Base-by-base conservation (phyloP, 164 flowering plant species). In the Liquidambar formosana region DNA sequence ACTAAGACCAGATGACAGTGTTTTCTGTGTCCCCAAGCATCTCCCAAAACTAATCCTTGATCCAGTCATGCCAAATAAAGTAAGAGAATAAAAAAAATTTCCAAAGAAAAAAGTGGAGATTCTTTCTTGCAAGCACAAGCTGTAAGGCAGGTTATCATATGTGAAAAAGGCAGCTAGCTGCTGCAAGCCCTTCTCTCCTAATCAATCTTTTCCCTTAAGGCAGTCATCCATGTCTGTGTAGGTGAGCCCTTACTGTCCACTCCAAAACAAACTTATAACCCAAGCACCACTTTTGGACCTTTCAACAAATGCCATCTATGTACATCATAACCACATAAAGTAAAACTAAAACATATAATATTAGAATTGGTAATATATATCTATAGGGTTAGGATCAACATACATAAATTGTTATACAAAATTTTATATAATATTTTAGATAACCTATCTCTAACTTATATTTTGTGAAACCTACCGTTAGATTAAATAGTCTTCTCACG, bases 231-330 rank as follows among this genome's bases (percentile, higher is more conserved):
- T 72, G 21, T 62, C 48, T 33, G 13, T 57, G 67, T 73, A 70
- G 82, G 72, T 76, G 64, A 76, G 63, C 64, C 57, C 71, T 78
- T 76, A 49, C 58, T 66, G 70, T 76, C 76, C 76, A 76, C 78
- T 75, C 76, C 78, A 56, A 65, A 66, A 45, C 71, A 68, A 68
- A 65, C 82, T 77, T 84, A 60, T 56, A 64, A 22, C 23, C 72
- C 69, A 79, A 77, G 79, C 73, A 79, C 78, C 70, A 62, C 8
- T 56, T 41, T 62, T 12, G 45, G 65, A 65, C 70, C 15, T 25
- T 62, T 60, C 68, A 76, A 67, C 82, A 56, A 63, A 70, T 61
- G 16, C 10, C 14, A 45, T 27, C 21, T 63, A 16, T 18, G 25
- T 26, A 12, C 44, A 64, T 67, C 41, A 28, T 14, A 61, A 10